phyloP scores from a whole-genome alignment of 2,329 filamentous ascomycete genomes.

The Aspergillus neoniger region DNA sequence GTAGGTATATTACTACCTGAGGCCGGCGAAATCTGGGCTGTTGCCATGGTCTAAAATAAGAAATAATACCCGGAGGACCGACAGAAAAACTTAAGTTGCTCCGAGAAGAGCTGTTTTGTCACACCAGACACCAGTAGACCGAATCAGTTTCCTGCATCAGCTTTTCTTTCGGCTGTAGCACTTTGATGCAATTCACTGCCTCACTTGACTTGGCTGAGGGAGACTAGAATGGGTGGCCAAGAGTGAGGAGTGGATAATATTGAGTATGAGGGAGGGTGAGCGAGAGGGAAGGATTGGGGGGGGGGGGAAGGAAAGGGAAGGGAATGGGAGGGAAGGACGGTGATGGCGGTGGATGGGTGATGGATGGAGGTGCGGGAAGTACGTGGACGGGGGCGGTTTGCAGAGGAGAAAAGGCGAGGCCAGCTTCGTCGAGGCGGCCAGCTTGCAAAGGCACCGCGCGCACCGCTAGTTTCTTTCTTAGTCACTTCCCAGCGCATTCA shows the following conservation, averaged over 20 bases:
- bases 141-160: slow-evolving; percentile 13
- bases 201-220: slow-evolving; percentile 8
- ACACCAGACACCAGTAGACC: not conserved
- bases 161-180: slow-evolving; percentile 7
- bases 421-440: not conserved
- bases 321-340: not conserved
- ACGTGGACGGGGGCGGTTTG: not conserved
- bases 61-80: slow-evolving; percentile 6
- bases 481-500: not conserved
- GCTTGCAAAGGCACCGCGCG: not conserved
- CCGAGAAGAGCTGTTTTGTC: not conserved
- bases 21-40: slow-evolving; percentile 34
- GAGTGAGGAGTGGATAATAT: not conserved
- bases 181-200: slow-evolving; percentile 6
- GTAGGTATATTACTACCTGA: slow-evolving; percentile 27
- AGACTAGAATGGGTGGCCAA: slow-evolving; percentile 2
- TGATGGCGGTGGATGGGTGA: not conserved
- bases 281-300: not conserved
- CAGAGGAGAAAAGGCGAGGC: not conserved
- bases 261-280: slow-evolving; percentile 4
- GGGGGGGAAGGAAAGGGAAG: not conserved
- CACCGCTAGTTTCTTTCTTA: not conserved
- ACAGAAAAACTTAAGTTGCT: not conserved
- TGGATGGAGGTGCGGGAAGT: not conserved
- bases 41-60: slow-evolving; percentile 32